Conservation (phyloP, 179 eudicot species). For the Nepenthes alata region DNA sequence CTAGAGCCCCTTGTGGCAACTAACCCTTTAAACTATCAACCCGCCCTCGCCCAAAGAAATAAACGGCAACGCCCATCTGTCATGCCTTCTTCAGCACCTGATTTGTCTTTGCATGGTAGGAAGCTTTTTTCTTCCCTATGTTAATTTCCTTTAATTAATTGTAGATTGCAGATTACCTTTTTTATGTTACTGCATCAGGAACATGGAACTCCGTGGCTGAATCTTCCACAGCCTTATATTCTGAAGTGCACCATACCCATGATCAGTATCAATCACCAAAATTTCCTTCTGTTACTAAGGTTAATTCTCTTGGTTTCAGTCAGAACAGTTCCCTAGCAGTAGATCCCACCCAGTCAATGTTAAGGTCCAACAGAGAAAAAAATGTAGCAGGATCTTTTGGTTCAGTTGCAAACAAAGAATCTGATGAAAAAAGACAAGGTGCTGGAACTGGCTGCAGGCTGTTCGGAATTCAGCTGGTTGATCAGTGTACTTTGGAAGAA, state of each 20-base stretch:
- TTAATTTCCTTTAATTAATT: slow-evolving; percentile 1
- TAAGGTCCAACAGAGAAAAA: slow-evolving; percentile 40
- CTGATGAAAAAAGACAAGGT: slow-evolving; percentile 45
- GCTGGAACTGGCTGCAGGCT: slow-evolving; percentile 53
- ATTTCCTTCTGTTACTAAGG: slow-evolving; percentile 32
- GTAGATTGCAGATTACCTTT: background rate
- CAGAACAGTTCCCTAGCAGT: slow-evolving; percentile 33
- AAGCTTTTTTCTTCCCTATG: background rate
- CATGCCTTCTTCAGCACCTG: slow-evolving; percentile 42
- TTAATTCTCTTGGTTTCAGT: slow-evolving; percentile 23
- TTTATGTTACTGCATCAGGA: slow-evolving; percentile 22
- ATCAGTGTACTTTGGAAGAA: slow-evolving; percentile 32
- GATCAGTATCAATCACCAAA: slow-evolving; percentile 42
- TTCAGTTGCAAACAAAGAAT: slow-evolving; percentile 31
- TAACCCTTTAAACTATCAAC: slow-evolving; percentile 41
- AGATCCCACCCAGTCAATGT: slow-evolving; percentile 31
- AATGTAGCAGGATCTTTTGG: slow-evolving; percentile 37
- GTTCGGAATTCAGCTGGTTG: slow-evolving; percentile 69
- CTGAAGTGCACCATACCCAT: slow-evolving; percentile 42
- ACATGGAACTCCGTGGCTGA: slow-evolving; percentile 49
- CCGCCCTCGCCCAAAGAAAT: slow-evolving; percentile 45
- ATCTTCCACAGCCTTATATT: slow-evolving; percentile 28
- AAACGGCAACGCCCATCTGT: slow-evolving; percentile 55
- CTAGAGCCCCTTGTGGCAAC: slow-evolving; percentile 68
- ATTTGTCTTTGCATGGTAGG: slow-evolving; percentile 50